Percentiles rank a stretch among this genome's conserved stretches.
phyloP scores from a whole-genome alignment of 176 grass and related monocot genomes.

The Otatea glauca region DNA sequence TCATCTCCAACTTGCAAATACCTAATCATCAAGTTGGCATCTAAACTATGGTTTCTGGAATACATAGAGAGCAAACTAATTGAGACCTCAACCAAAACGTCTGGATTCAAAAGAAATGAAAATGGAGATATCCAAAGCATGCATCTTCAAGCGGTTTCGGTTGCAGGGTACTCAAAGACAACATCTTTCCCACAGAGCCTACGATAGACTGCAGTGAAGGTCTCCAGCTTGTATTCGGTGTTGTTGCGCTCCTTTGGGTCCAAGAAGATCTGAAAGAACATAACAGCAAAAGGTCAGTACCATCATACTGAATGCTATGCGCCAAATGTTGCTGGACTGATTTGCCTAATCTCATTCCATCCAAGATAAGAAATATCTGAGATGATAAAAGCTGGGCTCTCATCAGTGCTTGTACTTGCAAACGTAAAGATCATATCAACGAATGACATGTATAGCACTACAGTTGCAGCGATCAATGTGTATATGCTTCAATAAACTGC shows the following conservation, averaged over 20 bases:
- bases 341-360: background rate
- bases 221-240: conserved; percentile 94
- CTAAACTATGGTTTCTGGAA: conserved; percentile 55
- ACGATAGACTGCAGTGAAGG: conserved; percentile 81
- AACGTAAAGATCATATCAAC: no score
- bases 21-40: conserved; percentile 45
- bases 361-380: background rate
- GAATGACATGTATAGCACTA: background rate
- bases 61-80: conserved; percentile 40
- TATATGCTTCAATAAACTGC: background rate
- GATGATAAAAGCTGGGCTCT: background rate
- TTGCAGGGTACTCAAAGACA: conserved; percentile 65
- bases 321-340: background rate
- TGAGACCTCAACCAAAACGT: conserved; percentile 18
- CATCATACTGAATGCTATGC: background rate
- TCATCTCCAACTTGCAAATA: conserved; percentile 8
- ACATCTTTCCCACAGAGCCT: conserved; percentile 88
- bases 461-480: background rate
- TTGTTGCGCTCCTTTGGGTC: conserved; percentile 98
- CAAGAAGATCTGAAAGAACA: conserved; percentile 74
- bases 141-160: conserved; percentile 51
- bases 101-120: conserved; percentile 23
- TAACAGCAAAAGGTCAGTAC: background rate
- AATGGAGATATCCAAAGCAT: conserved; percentile 24
- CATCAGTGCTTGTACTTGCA: no score